Evolutionary conservation across 2,329 filamentous ascomycete genomes (phyloP), one percentile per base, ranked within the genome.

Genomic region (Xylogone sp.): DNA sequence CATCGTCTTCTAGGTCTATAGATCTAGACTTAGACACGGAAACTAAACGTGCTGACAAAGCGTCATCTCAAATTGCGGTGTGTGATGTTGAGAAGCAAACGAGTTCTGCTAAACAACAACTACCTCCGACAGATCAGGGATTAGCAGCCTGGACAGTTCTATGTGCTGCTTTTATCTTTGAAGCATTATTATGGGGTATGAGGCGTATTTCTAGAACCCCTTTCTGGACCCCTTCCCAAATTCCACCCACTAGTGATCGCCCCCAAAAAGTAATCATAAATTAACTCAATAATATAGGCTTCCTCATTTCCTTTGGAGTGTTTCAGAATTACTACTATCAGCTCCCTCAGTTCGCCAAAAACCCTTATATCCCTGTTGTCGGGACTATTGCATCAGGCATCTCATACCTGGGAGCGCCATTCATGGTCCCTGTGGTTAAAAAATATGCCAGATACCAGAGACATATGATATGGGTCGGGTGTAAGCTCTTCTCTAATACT

Each of bases 321-420:
- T 88, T 90, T 61, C 84, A 88, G 58, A 76, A 84, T 48, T 86
- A 87, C 65, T 89, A 89, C 64, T 77, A 73, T 31, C 77, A 72
- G 1, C 75, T 84, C 52, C 74, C 74, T 9, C 79, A 80, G 0
- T 88, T 88, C 50, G 68, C 70, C 3, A 75, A 75, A 2, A 74
- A 64, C 8, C 70, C 72, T 24, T 71, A 75, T 46, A 81, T 87
- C 46, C 75, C 83, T 29, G 72, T 82, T 13, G 81, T 88, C 50
- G 85, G 85, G 1, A 87, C 83, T 1, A 81, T 54, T 22, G 46
- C 49, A 21, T 47, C 49, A 4, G 76, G 78, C 2, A 71, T 82
- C 55, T 78, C 80, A 68, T 83, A 82, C 57, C 69, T 83, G 18
- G 71, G 71, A 16, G 68, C 71, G 3, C 75, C 78, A 0, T 53